Evolutionary conservation across 495 filamentous ascomycete genomes (phyloP).

Genomic region (Oleoguttula mirabilis): DNA sequence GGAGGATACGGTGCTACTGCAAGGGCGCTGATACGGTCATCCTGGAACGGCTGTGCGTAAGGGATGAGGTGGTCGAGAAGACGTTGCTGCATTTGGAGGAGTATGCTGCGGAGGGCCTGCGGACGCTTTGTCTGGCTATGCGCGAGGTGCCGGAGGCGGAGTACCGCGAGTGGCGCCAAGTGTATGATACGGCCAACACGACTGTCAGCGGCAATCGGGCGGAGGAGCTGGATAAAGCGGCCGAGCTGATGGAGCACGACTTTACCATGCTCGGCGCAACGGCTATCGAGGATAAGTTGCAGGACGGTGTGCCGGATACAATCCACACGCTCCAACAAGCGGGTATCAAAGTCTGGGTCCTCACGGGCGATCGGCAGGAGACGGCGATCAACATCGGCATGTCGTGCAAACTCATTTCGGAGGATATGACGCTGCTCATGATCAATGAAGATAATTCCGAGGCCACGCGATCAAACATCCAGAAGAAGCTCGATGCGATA

Average conservation of each 20-base stretch:
- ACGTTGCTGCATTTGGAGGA: slow-evolving; percentile 93
- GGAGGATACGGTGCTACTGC: slow-evolving; percentile 82
- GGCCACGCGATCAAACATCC: slow-evolving; percentile 70
- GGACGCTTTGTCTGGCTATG: slow-evolving; percentile 91
- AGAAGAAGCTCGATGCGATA: slow-evolving; percentile 87
- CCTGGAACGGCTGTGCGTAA: slow-evolving; percentile 63
- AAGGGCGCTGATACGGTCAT: slow-evolving; percentile 99
- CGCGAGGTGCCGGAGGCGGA: slow-evolving; percentile 87
- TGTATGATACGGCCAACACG: slow-evolving; percentile 81
- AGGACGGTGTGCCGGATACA: slow-evolving; percentile 96
- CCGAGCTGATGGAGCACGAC: slow-evolving; percentile 87
- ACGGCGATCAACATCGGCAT: slow-evolving; percentile 99
- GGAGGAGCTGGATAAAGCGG: slow-evolving; percentile 93
- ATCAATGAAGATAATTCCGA: slow-evolving; percentile 75
- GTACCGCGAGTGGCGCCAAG: slow-evolving; percentile 73
- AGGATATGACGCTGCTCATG: slow-evolving; percentile 97
- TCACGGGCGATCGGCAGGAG: slow-evolving; percentile 96
- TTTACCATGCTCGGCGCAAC: slow-evolving; percentile 88
- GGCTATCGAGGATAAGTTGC: slow-evolving; percentile 92
- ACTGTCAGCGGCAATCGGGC: slow-evolving; percentile 86
- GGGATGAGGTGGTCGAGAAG: slow-evolving; percentile 65
- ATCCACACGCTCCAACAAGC: slow-evolving; percentile 95
- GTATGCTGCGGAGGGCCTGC: slow-evolving; percentile 90
- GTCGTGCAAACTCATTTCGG: slow-evolving; percentile 96
- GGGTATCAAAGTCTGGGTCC: slow-evolving; percentile 97